Conservation (phyloP, 129 eudicot species). For the Tagetes erecta region DNA sequence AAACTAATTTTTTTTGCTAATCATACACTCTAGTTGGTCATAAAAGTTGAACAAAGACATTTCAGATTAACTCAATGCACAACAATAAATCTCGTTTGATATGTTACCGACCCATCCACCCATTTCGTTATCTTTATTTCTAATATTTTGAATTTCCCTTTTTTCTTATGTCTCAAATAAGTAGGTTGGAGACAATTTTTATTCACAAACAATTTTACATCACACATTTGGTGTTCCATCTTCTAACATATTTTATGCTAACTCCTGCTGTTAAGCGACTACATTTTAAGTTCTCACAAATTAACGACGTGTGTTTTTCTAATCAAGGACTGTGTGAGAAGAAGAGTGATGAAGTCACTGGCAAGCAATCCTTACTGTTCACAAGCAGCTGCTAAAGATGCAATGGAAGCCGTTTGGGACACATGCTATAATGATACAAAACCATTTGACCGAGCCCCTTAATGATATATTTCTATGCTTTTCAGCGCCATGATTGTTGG, state of each 20-base stretch:
- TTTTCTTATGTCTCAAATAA: constrained; percentile 13
- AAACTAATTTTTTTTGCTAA: neutral
- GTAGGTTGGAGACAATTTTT: neutral
- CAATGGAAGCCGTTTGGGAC: constrained; percentile 99
- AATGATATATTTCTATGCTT: constrained; percentile 3
- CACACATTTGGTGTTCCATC: neutral
- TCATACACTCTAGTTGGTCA: neutral
- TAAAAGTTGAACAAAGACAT: neutral
- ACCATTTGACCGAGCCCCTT: constrained; percentile 94
- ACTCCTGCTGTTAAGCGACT: neutral
- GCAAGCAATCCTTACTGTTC: constrained; percentile 58
- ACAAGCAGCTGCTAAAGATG: constrained; percentile 74
- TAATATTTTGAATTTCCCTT: neutral
- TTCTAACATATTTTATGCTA: neutral
- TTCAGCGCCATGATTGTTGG: neutral
- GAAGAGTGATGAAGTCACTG: constrained; percentile 89
- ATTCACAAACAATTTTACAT: no score
- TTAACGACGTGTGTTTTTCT: neutral
- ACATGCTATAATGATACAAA: constrained; percentile 88
- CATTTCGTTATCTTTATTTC: neutral
- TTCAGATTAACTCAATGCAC: neutral
- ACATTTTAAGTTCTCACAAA: neutral
- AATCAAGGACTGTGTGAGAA: constrained; percentile 72
- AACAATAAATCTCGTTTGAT: neutral
- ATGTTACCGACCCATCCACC: neutral